A percentile compares a stretch with the other conserved stretches of the same genome.
These are phyloP conservation scores for Phytophthora brassicae DNA, from an alignment of 352 stramenopile species.

Conservation along the genomic window DNA sequence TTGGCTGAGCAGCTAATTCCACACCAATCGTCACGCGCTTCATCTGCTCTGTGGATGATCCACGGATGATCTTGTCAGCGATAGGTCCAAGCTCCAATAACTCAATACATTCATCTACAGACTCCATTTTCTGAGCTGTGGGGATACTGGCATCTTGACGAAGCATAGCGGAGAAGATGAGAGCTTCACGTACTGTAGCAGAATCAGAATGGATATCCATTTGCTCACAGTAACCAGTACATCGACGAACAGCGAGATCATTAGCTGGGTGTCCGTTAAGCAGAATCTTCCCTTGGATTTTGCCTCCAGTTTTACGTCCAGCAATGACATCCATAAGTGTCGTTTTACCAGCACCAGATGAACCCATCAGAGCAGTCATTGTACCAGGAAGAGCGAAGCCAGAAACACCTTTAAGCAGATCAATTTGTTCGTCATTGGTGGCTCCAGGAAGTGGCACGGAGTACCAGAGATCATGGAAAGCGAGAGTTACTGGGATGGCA, in stretches of 20 bases:
- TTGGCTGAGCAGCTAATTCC: slow-evolving; percentile 73
- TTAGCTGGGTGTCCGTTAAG: slow-evolving; percentile 79
- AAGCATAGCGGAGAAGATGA: slow-evolving; percentile 86
- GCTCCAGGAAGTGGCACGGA: slow-evolving; percentile 35
- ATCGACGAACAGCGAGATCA: slow-evolving; percentile 31
- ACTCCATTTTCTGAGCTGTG: slow-evolving; percentile 33
- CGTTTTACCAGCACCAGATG: slow-evolving; percentile 70
- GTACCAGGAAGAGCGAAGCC: slow-evolving; percentile 44
- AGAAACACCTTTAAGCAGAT: slow-evolving; percentile 46
- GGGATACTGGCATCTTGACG: slow-evolving; percentile 38
- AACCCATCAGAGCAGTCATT: slow-evolving; percentile 58
- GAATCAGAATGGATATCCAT: slow-evolving; percentile 21
- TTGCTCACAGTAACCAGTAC: slow-evolving; percentile 21
- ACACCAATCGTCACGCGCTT: slow-evolving; percentile 53
- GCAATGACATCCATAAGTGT: slow-evolving; percentile 29
- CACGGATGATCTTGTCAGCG: slow-evolving; percentile 39
- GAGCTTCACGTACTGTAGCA: slow-evolving; percentile 79
- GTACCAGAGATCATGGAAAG: slow-evolving; percentile 47
- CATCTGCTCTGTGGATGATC: slow-evolving; percentile 44
- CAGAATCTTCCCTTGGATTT: slow-evolving; percentile 64
- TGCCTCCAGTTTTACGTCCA: slow-evolving; percentile 27
- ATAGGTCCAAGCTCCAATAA: slow-evolving; percentile 28
- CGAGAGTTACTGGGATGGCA: slow-evolving; percentile 33
- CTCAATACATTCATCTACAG: slow-evolving; percentile 34
- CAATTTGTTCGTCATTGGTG: slow-evolving; percentile 28